phyloP scores from a whole-genome alignment of 2,329 filamentous ascomycete species.

The Colletotrichum higginsianum region DNA sequence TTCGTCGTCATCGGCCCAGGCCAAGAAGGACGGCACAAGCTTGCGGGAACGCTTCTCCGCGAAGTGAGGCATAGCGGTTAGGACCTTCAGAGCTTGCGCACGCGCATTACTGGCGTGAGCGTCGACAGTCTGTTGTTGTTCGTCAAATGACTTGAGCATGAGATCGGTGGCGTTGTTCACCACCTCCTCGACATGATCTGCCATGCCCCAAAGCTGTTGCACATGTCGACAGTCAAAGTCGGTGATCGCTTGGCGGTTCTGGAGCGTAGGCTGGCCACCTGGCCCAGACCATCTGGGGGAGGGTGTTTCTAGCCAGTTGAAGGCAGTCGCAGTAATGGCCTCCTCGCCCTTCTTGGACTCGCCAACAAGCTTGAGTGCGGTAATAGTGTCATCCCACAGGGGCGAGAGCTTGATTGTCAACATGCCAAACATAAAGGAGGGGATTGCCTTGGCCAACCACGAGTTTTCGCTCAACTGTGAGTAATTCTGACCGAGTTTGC shows the following conservation, averaged over 20 bases:
- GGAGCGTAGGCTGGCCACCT: conserved; percentile 49
- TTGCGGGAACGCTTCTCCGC: conserved; percentile 90
- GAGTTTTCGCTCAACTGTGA: conserved; percentile 69
- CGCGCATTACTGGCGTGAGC: conserved; percentile 72
- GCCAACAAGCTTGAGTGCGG: conserved; percentile 81
- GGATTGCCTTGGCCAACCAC: conserved; percentile 80
- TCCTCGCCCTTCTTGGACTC: conserved; percentile 81
- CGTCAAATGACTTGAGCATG: conserved; percentile 76
- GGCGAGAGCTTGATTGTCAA: conserved; percentile 88
- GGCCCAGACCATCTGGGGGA: conserved; percentile 69
- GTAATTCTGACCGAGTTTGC: conserved; percentile 80
- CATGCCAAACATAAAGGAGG: conserved; percentile 89
- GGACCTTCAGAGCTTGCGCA: conserved; percentile 83
- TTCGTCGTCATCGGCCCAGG: conserved; percentile 77
- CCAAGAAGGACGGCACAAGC: conserved; percentile 87
- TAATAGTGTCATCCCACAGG: conserved; percentile 87
- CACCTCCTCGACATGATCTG: conserved; percentile 66
- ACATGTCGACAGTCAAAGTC: conserved; percentile 91
- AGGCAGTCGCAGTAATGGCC: conserved; percentile 78
- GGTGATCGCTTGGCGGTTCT: conserved; percentile 63
- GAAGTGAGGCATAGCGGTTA: conserved; percentile 80
- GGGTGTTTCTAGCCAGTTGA: conserved; percentile 80
- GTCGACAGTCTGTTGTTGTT: conserved; percentile 70
- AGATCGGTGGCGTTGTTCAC: conserved; percentile 68
- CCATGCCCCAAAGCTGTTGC: conserved; percentile 68